Conservation (phyloP, 2,329 filamentous ascomycete species). For the Fusarium tupiense region DNA sequence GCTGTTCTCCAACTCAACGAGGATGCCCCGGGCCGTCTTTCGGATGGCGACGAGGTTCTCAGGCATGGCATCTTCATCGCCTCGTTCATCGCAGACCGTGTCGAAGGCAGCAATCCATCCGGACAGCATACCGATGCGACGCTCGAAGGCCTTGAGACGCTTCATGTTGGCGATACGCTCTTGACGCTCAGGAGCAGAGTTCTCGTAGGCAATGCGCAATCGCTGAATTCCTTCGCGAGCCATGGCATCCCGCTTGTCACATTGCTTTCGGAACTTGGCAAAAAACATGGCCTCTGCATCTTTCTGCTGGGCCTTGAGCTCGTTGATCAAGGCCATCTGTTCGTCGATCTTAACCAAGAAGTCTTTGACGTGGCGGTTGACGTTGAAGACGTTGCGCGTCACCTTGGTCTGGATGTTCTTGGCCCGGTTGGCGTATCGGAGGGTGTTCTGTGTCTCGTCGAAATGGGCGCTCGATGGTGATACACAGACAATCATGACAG, state of each 20-base stretch:
- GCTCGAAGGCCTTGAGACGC: conserved; percentile 82
- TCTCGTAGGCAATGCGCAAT: conserved; percentile 84
- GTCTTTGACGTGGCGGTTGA: conserved; percentile 98
- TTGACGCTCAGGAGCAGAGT: conserved; percentile 78
- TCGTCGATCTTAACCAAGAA: conserved; percentile 99
- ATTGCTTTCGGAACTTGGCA: conserved; percentile 89
- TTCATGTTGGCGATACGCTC: conserved; percentile 84
- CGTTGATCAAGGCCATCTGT: conserved; percentile 96
- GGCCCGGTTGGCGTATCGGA: conserved; percentile 95
- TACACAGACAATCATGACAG: conserved; percentile 99
- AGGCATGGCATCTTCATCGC: conserved; percentile 66
- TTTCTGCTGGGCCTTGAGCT: conserved; percentile 91
- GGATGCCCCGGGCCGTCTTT: conserved; percentile 87
- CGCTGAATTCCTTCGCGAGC: conserved; percentile 82
- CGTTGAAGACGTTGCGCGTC: conserved; percentile 98
- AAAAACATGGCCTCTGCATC: conserved; percentile 85
- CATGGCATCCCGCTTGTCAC: conserved; percentile 81
- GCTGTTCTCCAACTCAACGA: conserved; percentile 89
- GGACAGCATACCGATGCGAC: conserved; percentile 85
- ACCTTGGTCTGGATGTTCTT: conserved; percentile 99
- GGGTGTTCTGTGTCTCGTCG: conserved; percentile 97
- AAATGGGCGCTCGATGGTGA: conserved; percentile 97
- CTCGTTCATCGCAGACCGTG: conserved; percentile 74
- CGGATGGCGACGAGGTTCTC: conserved; percentile 78
- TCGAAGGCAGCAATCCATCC: conserved; percentile 96